Percentiles rank a stretch among this genome's conserved stretches.
These are phyloP conservation scores for Monilinia vaccinii-corymbosi DNA, from an alignment of 2,329 filamentous ascomycete species.

Conservation along the genomic window DNA sequence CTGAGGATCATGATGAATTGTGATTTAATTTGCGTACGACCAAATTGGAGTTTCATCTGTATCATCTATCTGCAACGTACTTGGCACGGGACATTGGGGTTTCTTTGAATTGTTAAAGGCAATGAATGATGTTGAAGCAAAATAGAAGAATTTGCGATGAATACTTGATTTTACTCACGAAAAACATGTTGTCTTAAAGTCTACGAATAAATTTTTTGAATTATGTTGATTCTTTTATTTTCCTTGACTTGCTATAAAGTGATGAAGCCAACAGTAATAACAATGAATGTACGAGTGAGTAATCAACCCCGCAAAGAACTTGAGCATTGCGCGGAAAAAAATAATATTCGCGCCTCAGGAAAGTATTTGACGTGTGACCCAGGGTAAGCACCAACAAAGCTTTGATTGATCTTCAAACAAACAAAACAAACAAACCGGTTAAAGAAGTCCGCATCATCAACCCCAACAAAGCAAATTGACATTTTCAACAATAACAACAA, in stretches of 20 bases:
- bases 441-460: background rate
- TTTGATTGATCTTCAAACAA: background rate
- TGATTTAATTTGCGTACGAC: slow-evolving; percentile 35
- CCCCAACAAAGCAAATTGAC: background rate
- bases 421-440: background rate
- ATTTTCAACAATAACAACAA: background rate
- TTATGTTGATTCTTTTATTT: background rate
- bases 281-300: too few species aligned
- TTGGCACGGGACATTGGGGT: background rate
- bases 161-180: background rate
- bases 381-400: too few species aligned
- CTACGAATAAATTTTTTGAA: background rate
- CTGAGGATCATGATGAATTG: slow-evolving; percentile 61
- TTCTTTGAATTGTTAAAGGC: slow-evolving; percentile 1
- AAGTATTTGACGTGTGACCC: too few species aligned
- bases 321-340: background rate
- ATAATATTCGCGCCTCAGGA: slow-evolving; percentile 4
- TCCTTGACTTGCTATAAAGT: background rate
- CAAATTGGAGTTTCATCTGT: slow-evolving; percentile 26
- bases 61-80: slow-evolving; percentile 17
- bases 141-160: background rate
- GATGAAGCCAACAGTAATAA: too few species aligned
- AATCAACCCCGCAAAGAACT: slow-evolving; percentile 5
- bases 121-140: background rate
- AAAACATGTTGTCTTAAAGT: background rate